Evolutionary conservation across 805 yeast species (phyloP).

Genomic region (Henningerozyma blattae): DNA sequence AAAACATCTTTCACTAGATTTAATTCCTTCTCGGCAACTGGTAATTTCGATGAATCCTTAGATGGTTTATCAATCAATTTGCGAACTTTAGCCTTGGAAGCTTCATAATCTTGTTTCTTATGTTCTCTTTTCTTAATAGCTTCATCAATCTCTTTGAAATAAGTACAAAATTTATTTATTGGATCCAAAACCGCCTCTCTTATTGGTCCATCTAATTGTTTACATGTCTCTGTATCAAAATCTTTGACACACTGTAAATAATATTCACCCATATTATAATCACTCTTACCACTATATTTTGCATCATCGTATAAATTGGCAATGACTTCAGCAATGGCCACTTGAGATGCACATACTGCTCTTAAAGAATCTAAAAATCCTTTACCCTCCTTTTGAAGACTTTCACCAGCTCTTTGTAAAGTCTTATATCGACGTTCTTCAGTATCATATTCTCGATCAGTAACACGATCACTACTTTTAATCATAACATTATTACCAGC

Average conservation of each 20-base stretch:
- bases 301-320: conserved; percentile 70
- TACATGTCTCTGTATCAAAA: conserved; percentile 69
- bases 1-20: conserved; percentile 60
- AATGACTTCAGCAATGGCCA: conserved; percentile 72
- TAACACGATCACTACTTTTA: conserved; percentile 55
- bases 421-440: conserved; percentile 84
- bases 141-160: conserved; percentile 64
- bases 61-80: conserved; percentile 65
- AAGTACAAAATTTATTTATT: conserved; percentile 53
- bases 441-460: conserved; percentile 70
- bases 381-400: conserved; percentile 62
- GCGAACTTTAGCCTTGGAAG: conserved; percentile 68
- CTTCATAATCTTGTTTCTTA: conserved; percentile 70
- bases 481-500: conserved; percentile 71
- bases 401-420: conserved; percentile 56
- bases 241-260: conserved; percentile 66
- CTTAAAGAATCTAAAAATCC: conserved; percentile 70
- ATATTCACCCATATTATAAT: conserved; percentile 44
- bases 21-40: conserved; percentile 67
- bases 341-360: conserved; percentile 77
- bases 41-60: conserved; percentile 69
- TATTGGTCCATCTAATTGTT: conserved; percentile 73
- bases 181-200: conserved; percentile 77
- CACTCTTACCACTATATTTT: conserved; percentile 40
- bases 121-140: conserved; percentile 72